Conservation (phyloP, 768 basidiomycete genomes). For the Porphyrellus cyaneotinctus region DNA sequence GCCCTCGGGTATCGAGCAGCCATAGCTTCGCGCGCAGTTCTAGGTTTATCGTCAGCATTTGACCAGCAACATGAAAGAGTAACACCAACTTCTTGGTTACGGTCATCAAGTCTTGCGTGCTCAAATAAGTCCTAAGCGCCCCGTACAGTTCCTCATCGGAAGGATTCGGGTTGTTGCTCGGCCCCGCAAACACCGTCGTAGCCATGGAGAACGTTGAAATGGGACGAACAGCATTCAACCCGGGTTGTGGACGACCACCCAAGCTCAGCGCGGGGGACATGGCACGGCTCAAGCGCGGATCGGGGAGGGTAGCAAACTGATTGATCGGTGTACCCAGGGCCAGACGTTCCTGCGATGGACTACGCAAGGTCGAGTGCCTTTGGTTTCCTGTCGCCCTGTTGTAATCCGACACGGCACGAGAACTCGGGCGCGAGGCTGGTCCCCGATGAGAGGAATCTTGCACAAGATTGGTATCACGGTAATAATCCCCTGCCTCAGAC, state of each 20-base stretch:
- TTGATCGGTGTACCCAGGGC: constrained; percentile 33
- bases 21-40: constrained; percentile 62
- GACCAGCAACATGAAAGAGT: background rate
- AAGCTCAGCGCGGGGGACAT: constrained; percentile 27
- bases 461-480: constrained; percentile 49
- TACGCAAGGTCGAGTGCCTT: constrained; percentile 26
- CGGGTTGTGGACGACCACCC: background rate
- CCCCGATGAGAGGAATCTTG: constrained; percentile 31
- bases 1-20: constrained; percentile 63
- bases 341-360: constrained; percentile 38
- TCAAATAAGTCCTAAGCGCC: constrained; percentile 53
- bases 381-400: constrained; percentile 27
- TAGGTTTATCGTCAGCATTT: constrained; percentile 18
- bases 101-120: constrained; percentile 67
- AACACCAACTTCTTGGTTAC: constrained; percentile 59
- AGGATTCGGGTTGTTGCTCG: constrained; percentile 53
- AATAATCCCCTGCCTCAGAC: constrained; percentile 53
- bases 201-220: constrained; percentile 61
- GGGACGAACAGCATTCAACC: constrained; percentile 34
- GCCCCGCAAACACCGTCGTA: constrained; percentile 49
- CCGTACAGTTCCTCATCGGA: constrained; percentile 57
- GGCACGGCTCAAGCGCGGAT: constrained; percentile 39
- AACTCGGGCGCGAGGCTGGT: constrained; percentile 29
- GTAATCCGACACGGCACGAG: constrained; percentile 28
- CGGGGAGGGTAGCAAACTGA: constrained; percentile 35